A percentile compares a stretch with the other conserved stretches of the same genome.
phyloP scores from a whole-genome alignment of 2,329 filamentous ascomycete species.

The Capronia americana region DNA sequence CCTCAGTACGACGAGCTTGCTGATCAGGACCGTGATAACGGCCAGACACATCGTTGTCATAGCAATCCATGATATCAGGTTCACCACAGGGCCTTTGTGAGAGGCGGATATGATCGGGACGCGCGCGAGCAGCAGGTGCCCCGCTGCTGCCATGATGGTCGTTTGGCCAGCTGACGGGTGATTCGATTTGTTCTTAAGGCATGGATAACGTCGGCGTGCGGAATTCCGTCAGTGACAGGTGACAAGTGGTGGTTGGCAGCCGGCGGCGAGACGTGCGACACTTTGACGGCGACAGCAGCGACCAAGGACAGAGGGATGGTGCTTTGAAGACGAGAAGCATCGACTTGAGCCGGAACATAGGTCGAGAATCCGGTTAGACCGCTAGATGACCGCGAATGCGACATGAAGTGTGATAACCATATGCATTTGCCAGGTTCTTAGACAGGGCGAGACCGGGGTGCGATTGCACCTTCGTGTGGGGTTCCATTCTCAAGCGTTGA shows the following conservation, averaged over 20 bases:
- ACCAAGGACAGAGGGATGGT: not conserved
- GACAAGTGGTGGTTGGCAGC: not conserved
- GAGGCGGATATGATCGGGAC: slow-evolving; percentile 21
- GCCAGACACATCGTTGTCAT: slow-evolving; percentile 30
- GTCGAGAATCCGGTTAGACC: slow-evolving; percentile 3
- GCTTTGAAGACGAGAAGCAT: slow-evolving; percentile 4
- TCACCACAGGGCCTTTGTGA: slow-evolving; percentile 28
- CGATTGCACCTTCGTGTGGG: slow-evolving; percentile 3
- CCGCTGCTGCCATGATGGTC: slow-evolving; percentile 15
- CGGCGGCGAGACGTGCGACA: not conserved
- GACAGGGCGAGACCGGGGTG: slow-evolving; percentile 1
- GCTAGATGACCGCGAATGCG: slow-evolving; percentile 7
- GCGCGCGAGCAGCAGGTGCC: slow-evolving; percentile 13
- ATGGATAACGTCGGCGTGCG: slow-evolving; percentile 2
- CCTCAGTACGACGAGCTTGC: slow-evolving; percentile 36
- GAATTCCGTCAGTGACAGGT: slow-evolving; percentile 6
- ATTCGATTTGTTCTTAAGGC: slow-evolving; percentile 1
- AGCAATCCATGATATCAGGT: slow-evolving; percentile 28
- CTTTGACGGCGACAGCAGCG: not conserved
- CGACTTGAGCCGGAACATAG: not conserved
- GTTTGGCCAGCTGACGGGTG: not conserved
- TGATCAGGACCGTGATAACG: slow-evolving; percentile 35
- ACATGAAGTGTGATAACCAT: slow-evolving; percentile 20
- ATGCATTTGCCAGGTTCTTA: not conserved
- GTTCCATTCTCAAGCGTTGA: not conserved